Evolutionary conservation across 2,329 filamentous ascomycete species (phyloP).

Genomic region (Myriosclerotinia scirpicola): DNA sequence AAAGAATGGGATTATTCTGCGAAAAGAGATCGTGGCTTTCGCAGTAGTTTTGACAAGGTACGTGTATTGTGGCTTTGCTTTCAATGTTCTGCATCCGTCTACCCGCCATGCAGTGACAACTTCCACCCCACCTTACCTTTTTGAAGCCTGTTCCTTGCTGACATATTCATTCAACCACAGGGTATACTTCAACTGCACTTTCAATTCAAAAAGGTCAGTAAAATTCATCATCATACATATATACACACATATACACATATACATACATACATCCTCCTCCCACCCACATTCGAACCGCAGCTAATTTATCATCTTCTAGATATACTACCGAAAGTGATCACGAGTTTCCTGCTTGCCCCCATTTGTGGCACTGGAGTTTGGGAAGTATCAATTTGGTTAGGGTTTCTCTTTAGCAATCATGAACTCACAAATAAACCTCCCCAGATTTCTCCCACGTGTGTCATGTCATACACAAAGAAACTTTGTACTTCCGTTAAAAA

Average conservation of each 20-base stretch:
- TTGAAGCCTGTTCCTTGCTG: conserved; percentile 32
- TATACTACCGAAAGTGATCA: conserved; percentile 55
- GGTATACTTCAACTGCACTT: conserved; percentile 96
- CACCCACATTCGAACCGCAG: conserved; percentile 22
- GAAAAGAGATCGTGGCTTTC: conserved; percentile 91
- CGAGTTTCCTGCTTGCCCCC: conserved; percentile 17
- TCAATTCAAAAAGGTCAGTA: conserved; percentile 90
- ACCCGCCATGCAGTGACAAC: conserved; percentile 17
- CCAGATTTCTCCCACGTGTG: conserved; percentile 32
- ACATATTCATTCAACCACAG: conserved; percentile 48
- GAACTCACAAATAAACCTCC: conserved; percentile 32
- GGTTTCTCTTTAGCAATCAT: conserved; percentile 30
- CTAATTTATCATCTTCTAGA: conserved; percentile 41
- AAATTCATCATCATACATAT: conserved; percentile 23
- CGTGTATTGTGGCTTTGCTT: conserved; percentile 38
- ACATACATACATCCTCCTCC: no score
- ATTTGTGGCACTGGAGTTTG: conserved; percentile 9
- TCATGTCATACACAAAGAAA: conserved; percentile 27
- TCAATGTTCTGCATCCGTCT: conserved; percentile 4
- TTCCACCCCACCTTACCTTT: not conserved
- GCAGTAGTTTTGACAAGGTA: conserved; percentile 97
- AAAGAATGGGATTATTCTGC: conserved; percentile 99
- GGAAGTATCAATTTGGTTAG: conserved; percentile 29
- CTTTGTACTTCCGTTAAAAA: conserved; percentile 28
- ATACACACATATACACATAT: no score